A percentile compares a stretch with the other conserved stretches of the same genome.
Evolutionary conservation across 148 eudicot species (phyloP).

Genomic region (Rhododendron mucronatum): DNA sequence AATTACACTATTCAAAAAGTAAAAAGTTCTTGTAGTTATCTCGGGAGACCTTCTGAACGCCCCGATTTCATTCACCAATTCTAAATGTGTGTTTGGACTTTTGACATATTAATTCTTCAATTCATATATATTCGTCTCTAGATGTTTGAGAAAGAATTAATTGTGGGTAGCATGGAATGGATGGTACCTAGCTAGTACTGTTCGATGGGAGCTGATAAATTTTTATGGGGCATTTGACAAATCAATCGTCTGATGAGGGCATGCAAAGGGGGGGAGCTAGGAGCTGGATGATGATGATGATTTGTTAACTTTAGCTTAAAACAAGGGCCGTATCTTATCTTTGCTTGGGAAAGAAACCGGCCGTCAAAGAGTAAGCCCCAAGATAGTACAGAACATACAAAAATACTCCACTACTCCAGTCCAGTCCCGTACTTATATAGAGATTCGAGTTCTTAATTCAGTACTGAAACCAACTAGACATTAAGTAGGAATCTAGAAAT

Average conservation of each 20-base stretch:
- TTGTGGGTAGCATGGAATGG: not conserved
- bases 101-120: too few species aligned
- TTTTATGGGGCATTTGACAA: not conserved
- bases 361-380: not conserved
- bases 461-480: too few species aligned
- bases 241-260: not conserved
- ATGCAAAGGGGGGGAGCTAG: not conserved
- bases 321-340: not conserved
- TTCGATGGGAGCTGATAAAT: not conserved
- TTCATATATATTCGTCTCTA: not conserved
- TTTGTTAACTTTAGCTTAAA: not conserved
- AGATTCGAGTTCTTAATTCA: too few species aligned
- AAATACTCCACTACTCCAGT: too few species aligned
- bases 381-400: not conserved
- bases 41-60: too few species aligned
- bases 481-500: too few species aligned
- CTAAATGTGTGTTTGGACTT: too few species aligned
- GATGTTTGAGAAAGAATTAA: too few species aligned
- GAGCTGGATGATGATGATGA: not conserved
- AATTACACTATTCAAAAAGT: too few species aligned
- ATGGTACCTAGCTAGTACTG: not conserved
- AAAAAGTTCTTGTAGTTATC: too few species aligned
- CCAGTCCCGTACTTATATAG: too few species aligned
- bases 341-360: not conserved
- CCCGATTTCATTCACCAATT: too few species aligned